Percentiles rank a stretch among this genome's conserved stretches.
Evolutionary conservation across 495 filamentous ascomycete genomes (phyloP).

Genomic region (Aspergillus leporis): DNA sequence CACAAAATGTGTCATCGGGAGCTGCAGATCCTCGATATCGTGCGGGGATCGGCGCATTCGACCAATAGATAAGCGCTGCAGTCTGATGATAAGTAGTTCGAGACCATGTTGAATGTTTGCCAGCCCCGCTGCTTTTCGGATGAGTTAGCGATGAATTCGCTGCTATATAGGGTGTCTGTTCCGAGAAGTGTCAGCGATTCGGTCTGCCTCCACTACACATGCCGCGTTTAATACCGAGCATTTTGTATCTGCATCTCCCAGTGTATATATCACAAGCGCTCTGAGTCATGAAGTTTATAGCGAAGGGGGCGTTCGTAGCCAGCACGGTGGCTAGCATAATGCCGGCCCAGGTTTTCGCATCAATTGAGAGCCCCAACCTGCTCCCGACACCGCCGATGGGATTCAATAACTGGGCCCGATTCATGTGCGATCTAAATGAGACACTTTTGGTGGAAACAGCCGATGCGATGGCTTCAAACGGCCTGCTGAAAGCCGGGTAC

Average conservation of each 20-base stretch:
- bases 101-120: neutral
- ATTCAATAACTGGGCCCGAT: constrained; percentile 48
- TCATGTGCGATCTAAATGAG: constrained; percentile 44
- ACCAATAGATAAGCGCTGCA: neutral
- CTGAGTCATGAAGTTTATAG: neutral
- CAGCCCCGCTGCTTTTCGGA: neutral
- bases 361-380: constrained; percentile 19
- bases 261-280: neutral
- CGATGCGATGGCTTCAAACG: constrained; percentile 36
- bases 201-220: too few species aligned
- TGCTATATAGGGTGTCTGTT: too few species aligned
- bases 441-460: constrained; percentile 43
- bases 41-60: neutral
- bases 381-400: constrained; percentile 45
- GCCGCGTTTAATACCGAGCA: neutral
- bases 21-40: neutral
- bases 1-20: neutral
- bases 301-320: neutral
- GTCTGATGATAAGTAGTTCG: neutral
- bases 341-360: constrained; percentile 16
- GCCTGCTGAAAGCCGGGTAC: constrained; percentile 40
- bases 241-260: neutral
- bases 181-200: too few species aligned
- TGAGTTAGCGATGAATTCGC: too few species aligned
- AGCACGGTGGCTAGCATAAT: neutral